phyloP scores from a whole-genome alignment of 495 filamentous ascomycete genomes.

The Xylaria scruposa region DNA sequence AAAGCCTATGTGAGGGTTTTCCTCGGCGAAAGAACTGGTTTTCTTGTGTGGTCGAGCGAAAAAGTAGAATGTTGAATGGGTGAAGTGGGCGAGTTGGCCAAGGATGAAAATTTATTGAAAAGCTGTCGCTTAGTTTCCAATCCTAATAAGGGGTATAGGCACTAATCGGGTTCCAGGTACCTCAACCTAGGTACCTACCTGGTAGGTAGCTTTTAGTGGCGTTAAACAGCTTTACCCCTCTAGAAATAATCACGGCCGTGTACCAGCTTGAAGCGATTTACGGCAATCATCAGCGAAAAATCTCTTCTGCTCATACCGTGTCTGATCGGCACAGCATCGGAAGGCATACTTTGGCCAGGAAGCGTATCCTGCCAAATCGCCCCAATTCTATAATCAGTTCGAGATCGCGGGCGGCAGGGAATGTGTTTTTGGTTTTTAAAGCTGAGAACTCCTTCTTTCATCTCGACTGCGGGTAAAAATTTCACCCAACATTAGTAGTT shows the following conservation, averaged over 20 bases:
- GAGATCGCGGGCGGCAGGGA: slow-evolving; percentile 92
- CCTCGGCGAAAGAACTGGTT: background rate
- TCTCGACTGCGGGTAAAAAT: background rate
- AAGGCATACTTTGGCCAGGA: slow-evolving; percentile 92
- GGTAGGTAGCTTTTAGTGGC: background rate
- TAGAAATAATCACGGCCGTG: background rate
- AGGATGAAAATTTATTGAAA: slow-evolving; percentile 9
- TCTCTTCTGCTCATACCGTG: slow-evolving; percentile 81
- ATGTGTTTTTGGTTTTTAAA: slow-evolving; percentile 92
- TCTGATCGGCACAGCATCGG: slow-evolving; percentile 87
- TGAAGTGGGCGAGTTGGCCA: too few species aligned
- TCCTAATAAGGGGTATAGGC: background rate
- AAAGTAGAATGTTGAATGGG: too few species aligned
- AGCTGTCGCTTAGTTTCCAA: background rate
- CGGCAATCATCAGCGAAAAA: too few species aligned
- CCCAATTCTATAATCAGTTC: slow-evolving; percentile 97
- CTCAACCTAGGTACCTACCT: too few species aligned
- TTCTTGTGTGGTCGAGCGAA: background rate
- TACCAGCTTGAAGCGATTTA: background rate
- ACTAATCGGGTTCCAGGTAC: too few species aligned
- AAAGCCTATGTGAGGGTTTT: background rate
- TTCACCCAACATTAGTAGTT: slow-evolving; percentile 57
- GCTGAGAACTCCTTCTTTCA: slow-evolving; percentile 71
- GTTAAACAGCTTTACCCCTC: background rate
- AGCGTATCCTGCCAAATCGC: slow-evolving; percentile 82